Conservation (phyloP, 2,329 filamentous ascomycete species). For the Acrocalymma vagum region DNA sequence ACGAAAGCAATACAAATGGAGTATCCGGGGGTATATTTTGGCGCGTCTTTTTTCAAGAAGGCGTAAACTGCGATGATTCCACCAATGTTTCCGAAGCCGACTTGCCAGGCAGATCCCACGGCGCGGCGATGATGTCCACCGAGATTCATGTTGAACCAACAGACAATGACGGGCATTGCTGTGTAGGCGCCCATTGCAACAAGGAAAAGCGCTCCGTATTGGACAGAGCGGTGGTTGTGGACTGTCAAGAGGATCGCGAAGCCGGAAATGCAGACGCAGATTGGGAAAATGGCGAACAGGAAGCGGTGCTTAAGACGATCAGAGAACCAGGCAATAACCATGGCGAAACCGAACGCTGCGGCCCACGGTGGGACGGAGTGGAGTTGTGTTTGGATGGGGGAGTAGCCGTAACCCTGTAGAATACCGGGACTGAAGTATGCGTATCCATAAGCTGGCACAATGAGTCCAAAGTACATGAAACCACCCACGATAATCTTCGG, state of each 20-base stretch:
- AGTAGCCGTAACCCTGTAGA: conserved; percentile 60
- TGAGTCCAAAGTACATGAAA: conserved; percentile 62
- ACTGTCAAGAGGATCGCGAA: conserved; percentile 78
- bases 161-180: conserved; percentile 83
- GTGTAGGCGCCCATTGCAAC: conserved; percentile 82
- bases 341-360: conserved; percentile 79
- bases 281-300: conserved; percentile 73
- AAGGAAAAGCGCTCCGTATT: conserved; percentile 85
- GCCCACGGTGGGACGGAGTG: conserved; percentile 69
- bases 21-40: conserved; percentile 76
- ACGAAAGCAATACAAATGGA: conserved; percentile 79
- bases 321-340: conserved; percentile 75
- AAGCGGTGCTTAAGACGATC: conserved; percentile 79
- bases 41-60: conserved; percentile 67
- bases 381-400: conserved; percentile 62
- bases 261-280: conserved; percentile 74
- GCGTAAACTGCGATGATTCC: conserved; percentile 62
- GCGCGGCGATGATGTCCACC: conserved; percentile 60
- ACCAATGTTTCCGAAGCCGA: conserved; percentile 59
- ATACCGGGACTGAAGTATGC: conserved; percentile 60
- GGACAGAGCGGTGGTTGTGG: conserved; percentile 70
- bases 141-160: conserved; percentile 65
- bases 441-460: conserved; percentile 50
- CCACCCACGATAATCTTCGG: conserved; percentile 58
- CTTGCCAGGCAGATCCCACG: conserved; percentile 60